These are phyloP conservation scores for Stentor roeselii DNA, from an alignment of 73 alveolate species.

Conservation along the genomic window DNA sequence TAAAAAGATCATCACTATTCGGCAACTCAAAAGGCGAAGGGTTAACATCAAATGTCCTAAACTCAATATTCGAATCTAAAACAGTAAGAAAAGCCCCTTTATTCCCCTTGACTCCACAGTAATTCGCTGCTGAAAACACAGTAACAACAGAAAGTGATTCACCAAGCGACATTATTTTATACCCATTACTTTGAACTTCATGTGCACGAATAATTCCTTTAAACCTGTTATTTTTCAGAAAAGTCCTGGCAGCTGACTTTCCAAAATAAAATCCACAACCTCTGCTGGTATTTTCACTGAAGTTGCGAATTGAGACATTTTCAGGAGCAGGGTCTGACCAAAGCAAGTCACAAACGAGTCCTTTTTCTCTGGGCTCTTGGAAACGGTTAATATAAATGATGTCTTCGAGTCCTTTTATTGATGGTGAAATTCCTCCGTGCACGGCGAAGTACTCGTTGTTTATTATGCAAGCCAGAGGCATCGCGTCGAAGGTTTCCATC, in stretches of 20 bases:
- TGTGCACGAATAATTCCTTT: constrained; percentile 80
- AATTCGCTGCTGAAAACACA: constrained; percentile 86
- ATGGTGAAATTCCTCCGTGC: constrained; percentile 91
- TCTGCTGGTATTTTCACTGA: constrained; percentile 64
- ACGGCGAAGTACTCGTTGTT: constrained; percentile 66
- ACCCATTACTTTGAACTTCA: constrained; percentile 80
- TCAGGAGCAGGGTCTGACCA: constrained; percentile 86
- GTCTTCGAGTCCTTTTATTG: constrained; percentile 50
- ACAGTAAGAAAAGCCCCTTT: constrained; percentile 76
- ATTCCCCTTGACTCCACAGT: constrained; percentile 77
- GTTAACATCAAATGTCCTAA: constrained; percentile 68
- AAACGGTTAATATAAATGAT: constrained; percentile 60
- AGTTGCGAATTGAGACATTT: constrained; percentile 57
- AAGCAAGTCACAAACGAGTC: constrained; percentile 76
- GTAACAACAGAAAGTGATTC: constrained; percentile 79
- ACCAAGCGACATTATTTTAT: constrained; percentile 86
- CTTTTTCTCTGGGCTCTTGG: constrained; percentile 71
- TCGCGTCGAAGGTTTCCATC: constrained; percentile 76
- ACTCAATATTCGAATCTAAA: constrained; percentile 65
- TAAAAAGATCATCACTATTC: constrained; percentile 70
- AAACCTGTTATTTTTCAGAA: constrained; percentile 62
- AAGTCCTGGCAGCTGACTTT: constrained; percentile 72
- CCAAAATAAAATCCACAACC: constrained; percentile 85
- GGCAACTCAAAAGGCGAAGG: constrained; percentile 83
- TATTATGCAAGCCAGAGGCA: constrained; percentile 68